Base-by-base conservation (phyloP, 2,329 filamentous ascomycete species). In the Ceratocystiopsis sp. region DNA sequence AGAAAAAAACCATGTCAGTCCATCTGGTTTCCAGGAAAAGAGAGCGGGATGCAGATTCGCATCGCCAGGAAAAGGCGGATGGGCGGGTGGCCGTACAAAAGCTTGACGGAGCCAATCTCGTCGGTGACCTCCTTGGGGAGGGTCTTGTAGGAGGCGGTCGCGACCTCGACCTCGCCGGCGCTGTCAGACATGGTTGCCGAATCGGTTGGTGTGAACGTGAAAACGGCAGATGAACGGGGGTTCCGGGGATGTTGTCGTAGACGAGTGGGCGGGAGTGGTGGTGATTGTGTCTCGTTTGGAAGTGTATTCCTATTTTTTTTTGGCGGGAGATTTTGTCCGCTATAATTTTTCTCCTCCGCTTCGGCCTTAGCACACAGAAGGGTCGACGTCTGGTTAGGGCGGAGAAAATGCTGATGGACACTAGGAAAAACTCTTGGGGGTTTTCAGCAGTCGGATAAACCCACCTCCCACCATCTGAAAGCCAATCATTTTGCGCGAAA, bases 41-140 rank as follows among this genome's bases (percentile, higher is more conserved):
- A 15, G 32, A 25, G 7, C 32, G 17, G 18, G 19, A 19, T 10
- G n/a, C 29, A 32, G 12, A 29, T 16, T 41, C 35, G 32, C 16
- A 25, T 18, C 25, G 7, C 25, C 9, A 2, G 25, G 25, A 10
- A 29, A 29, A 11, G 25, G 10, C 10, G 25, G 25, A 29, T 29
- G 25, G 25, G 25, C 25, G 40, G 8, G 29, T 25, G n/a, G 37
- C 25, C 50, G 41, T 52, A 52, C 50, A 94, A 93, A 60, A 94
- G 78, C 81, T 93, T 93, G 67, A 91, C 75, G 70, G 75, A 80
- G 68, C 86, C 87, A 69, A 91, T 79, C 72, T 93, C 84, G 60
- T 78, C 73, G 61, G 78, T 73, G 63, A 93, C 81, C 56, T 94
- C 86, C 80, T 93, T 94, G 69, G 89, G 86, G 56, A 95, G 82